Evolutionary conservation across 495 filamentous ascomycete genomes (phyloP), one percentile per base, ranked within the genome.

Genomic region (Pseudomonodictys pantanalensis): DNA sequence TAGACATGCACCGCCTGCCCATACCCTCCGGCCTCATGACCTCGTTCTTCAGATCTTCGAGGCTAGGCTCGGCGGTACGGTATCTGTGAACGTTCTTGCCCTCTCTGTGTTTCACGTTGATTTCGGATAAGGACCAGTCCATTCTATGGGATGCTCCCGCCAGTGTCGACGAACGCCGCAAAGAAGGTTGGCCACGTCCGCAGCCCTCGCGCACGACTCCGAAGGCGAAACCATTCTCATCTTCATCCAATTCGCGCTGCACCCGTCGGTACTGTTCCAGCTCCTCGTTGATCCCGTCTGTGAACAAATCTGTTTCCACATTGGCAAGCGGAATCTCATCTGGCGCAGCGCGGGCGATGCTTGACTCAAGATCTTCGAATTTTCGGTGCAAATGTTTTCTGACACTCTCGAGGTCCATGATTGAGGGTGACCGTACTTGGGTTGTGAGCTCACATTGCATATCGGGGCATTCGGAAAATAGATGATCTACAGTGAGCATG

Each of bases 61-160:
- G 2, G 15, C 17, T 30, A 1, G 38, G 46, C 24, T 58, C 24
- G 3, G 24, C 11, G 8, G 20, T n/a, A 4, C 33, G 33, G 12
- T 51, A 17, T n/a, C 46, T 25, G 33, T 58, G 55, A 4, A 43
- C 3, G 17, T 58, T 58, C 17, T 51, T 41, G 5, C 55, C 46
- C 29, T 41, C 6, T 30, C 55, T 38, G 17, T 53, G 32, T 41
- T 28, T 22, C 0, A 10, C 25, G 15, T n/a, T 51, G 1, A 51
- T 29, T 30, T 50, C 33, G 2, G 46, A 42, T 10, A 58, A n/a
- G 15, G 45, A 58, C 55, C 55, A 58, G 17, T 58, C 55, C 55
- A 58, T 58, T 5, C 33, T 29, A 26, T 58, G 55, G 9, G 2
- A 8, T 29, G 6, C 12, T 29, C 12, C 5, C 11, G 3, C 17